Conservation (phyloP, 495 filamentous ascomycete species). For the Penicillium fimorum region DNA sequence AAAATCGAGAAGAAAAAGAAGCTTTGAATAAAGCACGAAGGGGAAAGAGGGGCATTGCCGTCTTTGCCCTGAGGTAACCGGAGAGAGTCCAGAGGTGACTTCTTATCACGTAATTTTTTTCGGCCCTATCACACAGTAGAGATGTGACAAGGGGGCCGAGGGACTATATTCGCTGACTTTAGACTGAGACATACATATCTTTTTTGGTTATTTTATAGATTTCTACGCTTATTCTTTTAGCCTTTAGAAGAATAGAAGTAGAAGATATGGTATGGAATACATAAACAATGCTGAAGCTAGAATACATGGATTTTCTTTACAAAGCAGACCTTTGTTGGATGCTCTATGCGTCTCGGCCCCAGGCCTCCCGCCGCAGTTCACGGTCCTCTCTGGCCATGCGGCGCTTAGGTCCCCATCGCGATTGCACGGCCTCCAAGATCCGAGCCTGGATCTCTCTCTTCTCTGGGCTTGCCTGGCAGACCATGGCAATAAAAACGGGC, state of each 20-base stretch:
- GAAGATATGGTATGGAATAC: slow-evolving; percentile 10
- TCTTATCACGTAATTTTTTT: slow-evolving; percentile 32
- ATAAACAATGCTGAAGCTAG: slow-evolving; percentile 17
- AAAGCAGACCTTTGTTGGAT: background rate
- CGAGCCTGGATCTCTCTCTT: slow-evolving; percentile 53
- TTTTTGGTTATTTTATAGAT: background rate
- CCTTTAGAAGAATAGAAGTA: background rate
- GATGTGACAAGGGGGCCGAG: slow-evolving; percentile 7
- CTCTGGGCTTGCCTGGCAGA: slow-evolving; percentile 46
- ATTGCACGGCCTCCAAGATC: slow-evolving; percentile 59
- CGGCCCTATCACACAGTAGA: slow-evolving; percentile 19
- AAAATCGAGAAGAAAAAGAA: slow-evolving; percentile 23
- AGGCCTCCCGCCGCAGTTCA: slow-evolving; percentile 61
- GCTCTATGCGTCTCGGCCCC: slow-evolving; percentile 47
- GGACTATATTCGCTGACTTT: background rate
- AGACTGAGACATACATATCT: background rate
- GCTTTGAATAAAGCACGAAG: slow-evolving; percentile 35
- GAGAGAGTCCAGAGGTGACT: slow-evolving; percentile 2
- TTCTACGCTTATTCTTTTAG: background rate
- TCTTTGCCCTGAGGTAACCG: slow-evolving; percentile 16
- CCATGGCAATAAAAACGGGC: slow-evolving; percentile 65
- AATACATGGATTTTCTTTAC: slow-evolving; percentile 23
- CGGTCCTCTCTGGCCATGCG: slow-evolving; percentile 73
- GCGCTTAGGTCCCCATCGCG: slow-evolving; percentile 70
- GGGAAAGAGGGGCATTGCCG: slow-evolving; percentile 43